Evolutionary conservation across 2,329 filamentous ascomycete species (phyloP), one percentile per base, ranked within the genome.

Genomic region (Microthyrium microscopicum): DNA sequence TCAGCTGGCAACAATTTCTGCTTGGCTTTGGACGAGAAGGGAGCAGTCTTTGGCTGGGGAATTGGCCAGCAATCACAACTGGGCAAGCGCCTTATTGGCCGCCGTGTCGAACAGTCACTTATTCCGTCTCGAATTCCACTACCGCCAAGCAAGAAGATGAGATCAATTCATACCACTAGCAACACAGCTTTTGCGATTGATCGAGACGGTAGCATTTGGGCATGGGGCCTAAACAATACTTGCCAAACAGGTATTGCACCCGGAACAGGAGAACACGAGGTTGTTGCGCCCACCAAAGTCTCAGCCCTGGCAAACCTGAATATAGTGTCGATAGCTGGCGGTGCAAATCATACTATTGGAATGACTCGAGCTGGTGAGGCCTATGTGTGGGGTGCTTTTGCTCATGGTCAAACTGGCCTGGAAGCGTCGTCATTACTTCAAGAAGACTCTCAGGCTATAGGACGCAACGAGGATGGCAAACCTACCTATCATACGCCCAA

Each of bases 211-310:
- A 64, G 69, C 20, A 76, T 87, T 20, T 89, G 73, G 55, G 70
- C 74, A 0, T 92, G 83, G 82, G 83, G 84, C 17, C 61, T 87
- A 20, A 92, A 92, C 64, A 84, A 79, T 56, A 91, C 80, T 53
- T 79, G 77, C 41, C 77, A 92, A 58, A 80, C 79, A 12, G 82
- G 77, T 22, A 64, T 77, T 38, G 60, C 62, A 12, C 62, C 66
- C 34, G 73, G 69, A 11, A 76, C 74, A 20, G 69, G 76, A 37
- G 71, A 77, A 33, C 73, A 77, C 42, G 76, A 76, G 21, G 71
- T 77, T 40, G 65, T 78, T n/a, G 68, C 70, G 43, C 50, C 54
- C 4, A 70, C 68, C 26, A 58, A 77, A 33, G 69, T 93, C 18
- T 57, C 69, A 6, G 66, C 65, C 4, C 66, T 94, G 6, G 61